A percentile compares a stretch with the other conserved stretches of the same genome.
Conservation (phyloP, 129 eudicot species). For the Arctium minus region DNA sequence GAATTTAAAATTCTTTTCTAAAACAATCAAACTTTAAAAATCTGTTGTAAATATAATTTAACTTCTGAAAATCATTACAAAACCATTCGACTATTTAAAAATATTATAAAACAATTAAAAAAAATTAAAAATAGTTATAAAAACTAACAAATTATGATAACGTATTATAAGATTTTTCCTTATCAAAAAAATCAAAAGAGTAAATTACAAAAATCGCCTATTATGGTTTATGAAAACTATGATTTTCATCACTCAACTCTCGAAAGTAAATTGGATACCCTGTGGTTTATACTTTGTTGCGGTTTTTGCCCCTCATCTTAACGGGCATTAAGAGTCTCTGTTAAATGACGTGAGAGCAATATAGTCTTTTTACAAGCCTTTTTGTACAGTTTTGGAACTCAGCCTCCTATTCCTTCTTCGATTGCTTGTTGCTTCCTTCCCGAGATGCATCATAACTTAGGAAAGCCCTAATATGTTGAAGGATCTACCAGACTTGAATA, state of each 20-base stretch:
- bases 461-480: not conserved
- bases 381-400: not conserved
- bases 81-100: not conserved
- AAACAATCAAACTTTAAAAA: not conserved
- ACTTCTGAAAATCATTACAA: not conserved
- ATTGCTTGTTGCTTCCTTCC: not conserved
- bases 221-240: too few species aligned
- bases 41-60: not conserved
- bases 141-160: not conserved
- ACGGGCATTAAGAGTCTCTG: not conserved
- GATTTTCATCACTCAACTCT: not conserved
- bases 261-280: not conserved
- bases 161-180: not conserved
- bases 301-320: not conserved
- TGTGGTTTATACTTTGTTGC: not conserved
- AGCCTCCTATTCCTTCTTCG: not conserved
- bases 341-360: not conserved
- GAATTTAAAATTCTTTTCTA: not conserved
- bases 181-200: not conserved
- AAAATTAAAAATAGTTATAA: too few species aligned
- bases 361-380: not conserved
- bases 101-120: not conserved
- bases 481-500: not conserved
- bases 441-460: not conserved
- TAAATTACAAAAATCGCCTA: too few species aligned